phyloP scores from a whole-genome alignment of 2,329 filamentous ascomycete species.

The Cladosporium sp. region DNA sequence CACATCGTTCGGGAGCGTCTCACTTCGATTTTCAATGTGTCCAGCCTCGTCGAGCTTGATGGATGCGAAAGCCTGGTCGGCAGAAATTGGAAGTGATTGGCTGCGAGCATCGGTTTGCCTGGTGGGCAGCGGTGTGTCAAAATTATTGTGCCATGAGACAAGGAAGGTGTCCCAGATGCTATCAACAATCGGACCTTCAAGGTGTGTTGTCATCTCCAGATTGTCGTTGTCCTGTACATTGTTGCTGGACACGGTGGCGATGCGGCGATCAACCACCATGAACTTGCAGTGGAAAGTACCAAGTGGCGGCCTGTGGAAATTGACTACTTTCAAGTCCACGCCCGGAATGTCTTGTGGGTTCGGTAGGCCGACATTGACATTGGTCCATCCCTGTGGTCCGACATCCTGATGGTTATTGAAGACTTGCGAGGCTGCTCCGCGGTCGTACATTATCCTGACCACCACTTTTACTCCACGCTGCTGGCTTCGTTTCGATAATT shows the following conservation, averaged over 20 bases:
- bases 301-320: constrained; percentile 64
- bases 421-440: constrained; percentile 60
- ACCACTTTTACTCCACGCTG: constrained; percentile 54
- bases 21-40: constrained; percentile 20
- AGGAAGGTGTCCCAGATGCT: constrained; percentile 70
- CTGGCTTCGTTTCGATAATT: constrained; percentile 64
- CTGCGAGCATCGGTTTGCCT: constrained; percentile 32
- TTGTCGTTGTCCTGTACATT: constrained; percentile 72
- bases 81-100: constrained; percentile 33
- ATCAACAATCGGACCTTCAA: constrained; percentile 74
- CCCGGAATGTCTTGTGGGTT: constrained; percentile 62
- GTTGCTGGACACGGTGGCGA: constrained; percentile 71
- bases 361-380: constrained; percentile 55
- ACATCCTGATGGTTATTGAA: constrained; percentile 63
- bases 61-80: constrained; percentile 28
- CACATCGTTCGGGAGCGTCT: constrained; percentile 30
- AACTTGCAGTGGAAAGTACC: constrained; percentile 77
- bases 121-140: constrained; percentile 58
- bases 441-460: constrained; percentile 73
- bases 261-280: constrained; percentile 68
- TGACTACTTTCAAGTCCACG: constrained; percentile 68
- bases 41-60: constrained; percentile 29
- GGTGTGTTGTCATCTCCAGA: constrained; percentile 72
- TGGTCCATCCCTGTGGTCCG: constrained; percentile 54
- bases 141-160: constrained; percentile 63